Conservation (phyloP, 352 stramenopile genomes). For the Lagenidium giganteum region DNA sequence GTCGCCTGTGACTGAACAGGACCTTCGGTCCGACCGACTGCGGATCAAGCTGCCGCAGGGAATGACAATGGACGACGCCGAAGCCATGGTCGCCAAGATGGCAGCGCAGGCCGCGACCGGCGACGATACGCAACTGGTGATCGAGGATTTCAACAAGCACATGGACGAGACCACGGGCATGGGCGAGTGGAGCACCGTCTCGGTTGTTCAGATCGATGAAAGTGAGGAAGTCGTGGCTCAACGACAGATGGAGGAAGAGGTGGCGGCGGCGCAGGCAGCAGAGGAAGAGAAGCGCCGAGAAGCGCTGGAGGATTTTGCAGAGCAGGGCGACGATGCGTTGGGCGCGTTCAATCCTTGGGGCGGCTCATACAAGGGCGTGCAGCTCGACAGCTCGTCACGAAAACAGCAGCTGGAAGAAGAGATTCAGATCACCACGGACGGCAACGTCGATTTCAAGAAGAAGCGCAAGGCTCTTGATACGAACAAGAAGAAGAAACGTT, state of each 20-base stretch:
- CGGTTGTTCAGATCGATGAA: slow-evolving; percentile 71
- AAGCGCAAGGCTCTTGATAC: slow-evolving; percentile 17
- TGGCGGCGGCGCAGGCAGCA: slow-evolving; percentile 22
- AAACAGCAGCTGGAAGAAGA: slow-evolving; percentile 34
- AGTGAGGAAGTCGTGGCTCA: slow-evolving; percentile 55
- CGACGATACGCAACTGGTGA: slow-evolving; percentile 19
- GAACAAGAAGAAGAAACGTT: slow-evolving; percentile 36
- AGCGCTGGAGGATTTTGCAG: slow-evolving; percentile 57
- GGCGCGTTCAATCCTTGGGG: slow-evolving; percentile 81
- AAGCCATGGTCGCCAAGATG: slow-evolving; percentile 55
- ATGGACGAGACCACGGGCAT: slow-evolving; percentile 69
- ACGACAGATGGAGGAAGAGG: slow-evolving; percentile 37
- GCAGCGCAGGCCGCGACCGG: slow-evolving; percentile 19
- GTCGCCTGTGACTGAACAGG: slow-evolving; percentile 37
- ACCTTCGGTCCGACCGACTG: slow-evolving; percentile 51
- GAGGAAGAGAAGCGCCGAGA: slow-evolving; percentile 54
- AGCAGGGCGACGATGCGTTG: slow-evolving; percentile 67
- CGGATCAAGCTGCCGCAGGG: slow-evolving; percentile 59
- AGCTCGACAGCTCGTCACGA: slow-evolving; percentile 35
- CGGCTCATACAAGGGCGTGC: slow-evolving; percentile 78
- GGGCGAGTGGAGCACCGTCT: slow-evolving; percentile 77
- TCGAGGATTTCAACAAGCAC: slow-evolving; percentile 25
- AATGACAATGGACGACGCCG: slow-evolving; percentile 56
- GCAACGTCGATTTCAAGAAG: slow-evolving; percentile 75
- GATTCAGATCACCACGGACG: slow-evolving; percentile 41